Evolutionary conservation across 2,329 filamentous ascomycete genomes (phyloP).

Genomic region (Nannizziopsis arthrosporioides): DNA sequence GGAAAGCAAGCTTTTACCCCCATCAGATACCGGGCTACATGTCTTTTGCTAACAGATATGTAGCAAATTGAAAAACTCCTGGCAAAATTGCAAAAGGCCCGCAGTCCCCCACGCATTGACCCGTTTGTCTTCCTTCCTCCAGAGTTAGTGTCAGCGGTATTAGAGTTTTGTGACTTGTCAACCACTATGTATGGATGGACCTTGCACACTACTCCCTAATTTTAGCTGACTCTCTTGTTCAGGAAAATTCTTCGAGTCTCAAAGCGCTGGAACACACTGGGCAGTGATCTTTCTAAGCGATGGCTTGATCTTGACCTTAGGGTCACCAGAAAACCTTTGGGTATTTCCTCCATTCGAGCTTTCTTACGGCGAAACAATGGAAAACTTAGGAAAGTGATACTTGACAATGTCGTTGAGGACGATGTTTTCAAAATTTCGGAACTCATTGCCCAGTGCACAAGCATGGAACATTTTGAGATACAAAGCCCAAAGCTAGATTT

Average conservation of each 20-base stretch:
- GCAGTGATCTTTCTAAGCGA: conserved; percentile 36
- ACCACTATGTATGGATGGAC: conserved; percentile 34
- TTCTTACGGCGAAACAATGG: conserved; percentile 28
- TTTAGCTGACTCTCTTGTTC: background rate
- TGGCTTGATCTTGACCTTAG: conserved; percentile 46
- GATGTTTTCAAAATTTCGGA: conserved; percentile 22
- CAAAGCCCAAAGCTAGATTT: background rate
- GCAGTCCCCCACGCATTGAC: conserved; percentile 26
- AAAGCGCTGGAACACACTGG: conserved; percentile 43
- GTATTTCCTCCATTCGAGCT: conserved; percentile 24
- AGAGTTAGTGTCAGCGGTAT: conserved; percentile 42
- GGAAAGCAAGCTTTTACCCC: conserved; percentile 18
- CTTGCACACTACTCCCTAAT: background rate
- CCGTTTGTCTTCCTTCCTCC: conserved; percentile 44
- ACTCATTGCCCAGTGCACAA: conserved; percentile 19
- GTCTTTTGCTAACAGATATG: conserved; percentile 1
- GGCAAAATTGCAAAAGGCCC: conserved; percentile 30
- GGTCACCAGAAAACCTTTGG: conserved; percentile 34
- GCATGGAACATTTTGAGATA: conserved; percentile 25
- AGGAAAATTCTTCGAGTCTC: conserved; percentile 43
- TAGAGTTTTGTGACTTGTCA: conserved; percentile 43
- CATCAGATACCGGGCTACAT: conserved; percentile 9
- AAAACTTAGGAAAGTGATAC: conserved; percentile 23
- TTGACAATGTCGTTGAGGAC: conserved; percentile 15
- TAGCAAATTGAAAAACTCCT: conserved; percentile 38